Evolutionary conservation across 495 filamentous ascomycete genomes (phyloP), one percentile per base, ranked within the genome.

Genomic region (Penicillium tannophilum): DNA sequence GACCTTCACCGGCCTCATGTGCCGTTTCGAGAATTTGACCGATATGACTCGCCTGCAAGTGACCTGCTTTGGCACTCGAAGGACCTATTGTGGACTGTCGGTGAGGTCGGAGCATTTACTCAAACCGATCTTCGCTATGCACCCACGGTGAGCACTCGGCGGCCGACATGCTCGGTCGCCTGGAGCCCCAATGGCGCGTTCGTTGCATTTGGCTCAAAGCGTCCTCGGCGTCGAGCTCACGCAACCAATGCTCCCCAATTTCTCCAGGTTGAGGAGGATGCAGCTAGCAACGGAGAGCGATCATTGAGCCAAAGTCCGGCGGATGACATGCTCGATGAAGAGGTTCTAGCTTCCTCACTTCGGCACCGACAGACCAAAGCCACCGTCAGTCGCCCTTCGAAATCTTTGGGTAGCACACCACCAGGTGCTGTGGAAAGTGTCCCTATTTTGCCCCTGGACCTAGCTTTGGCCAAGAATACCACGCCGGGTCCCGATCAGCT

Each of bases 21-120:
- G 66, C 94, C 94, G 1, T 92, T 89, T 63, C 86, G 90, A 50
- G 93, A 95, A 69, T 86, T 97, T 56, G 86, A 90, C 64, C 80
- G 86, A 45, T 92, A 93, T 63, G 82, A 88, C 36, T 80, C 71
- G 31, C 79, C 88, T 20, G 87, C 92, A 10, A 86, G 84, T 42
- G 90, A 92, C 55, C 73, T 98, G 52, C 82, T 96, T 28, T 98
- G 95, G 95, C 91, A 88, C 67, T 89, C 91, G 43, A 88, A 92
- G 65, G 90, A 97, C 65, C 79, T 96, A 4, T 75, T 98, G 28
- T 98, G 94, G 93, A 93, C 90, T 17, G 92, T 90, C 42, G 92
- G 92, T 6, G 87, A 86, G 36, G 89, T 91, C 41, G 90, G 91
- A 20, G 79, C 84, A 6, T 96, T 98, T 65, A 86, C 86, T 19